phyloP scores from a whole-genome alignment of 345 rosid genomes.

The Populus ilicifolia region DNA sequence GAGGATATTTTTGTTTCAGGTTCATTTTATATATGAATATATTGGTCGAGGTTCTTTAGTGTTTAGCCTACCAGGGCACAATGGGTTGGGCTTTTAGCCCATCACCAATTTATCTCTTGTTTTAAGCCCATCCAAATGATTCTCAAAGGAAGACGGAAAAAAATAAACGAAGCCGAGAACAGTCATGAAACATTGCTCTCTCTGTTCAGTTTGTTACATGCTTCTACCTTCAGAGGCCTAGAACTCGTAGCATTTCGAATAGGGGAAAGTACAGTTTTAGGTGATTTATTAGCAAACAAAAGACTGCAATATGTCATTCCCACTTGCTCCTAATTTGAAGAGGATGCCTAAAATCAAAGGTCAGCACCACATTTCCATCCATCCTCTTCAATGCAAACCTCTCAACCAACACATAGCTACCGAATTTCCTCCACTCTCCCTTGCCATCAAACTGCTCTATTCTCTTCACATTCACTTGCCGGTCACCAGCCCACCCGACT shows the following conservation, averaged over 20 bases:
- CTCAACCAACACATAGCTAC: constrained; percentile 20
- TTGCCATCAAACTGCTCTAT: background rate
- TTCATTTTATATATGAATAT: background rate
- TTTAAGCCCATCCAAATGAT: background rate
- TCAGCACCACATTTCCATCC: constrained; percentile 12
- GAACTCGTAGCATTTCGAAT: too few species aligned
- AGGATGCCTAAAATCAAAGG: constrained; percentile 12
- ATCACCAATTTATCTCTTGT: background rate
- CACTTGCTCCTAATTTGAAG: constrained; percentile 3
- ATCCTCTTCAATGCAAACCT: constrained; percentile 19
- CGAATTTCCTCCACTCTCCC: constrained; percentile 13
- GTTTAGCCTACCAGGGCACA: background rate
- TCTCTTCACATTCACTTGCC: constrained; percentile 2
- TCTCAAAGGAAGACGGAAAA: background rate
- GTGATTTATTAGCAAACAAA: too few species aligned
- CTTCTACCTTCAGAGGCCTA: too few species aligned
- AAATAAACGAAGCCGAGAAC: too few species aligned
- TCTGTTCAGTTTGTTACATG: too few species aligned
- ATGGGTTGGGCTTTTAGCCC: background rate
- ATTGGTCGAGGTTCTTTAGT: background rate
- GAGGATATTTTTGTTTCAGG: background rate
- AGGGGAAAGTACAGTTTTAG: too few species aligned
- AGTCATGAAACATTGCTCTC: too few species aligned
- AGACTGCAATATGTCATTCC: background rate
- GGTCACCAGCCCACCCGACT: constrained; percentile 7